phyloP scores from a whole-genome alignment of 169 alveolate species.

The Cryptosporidium canis region DNA sequence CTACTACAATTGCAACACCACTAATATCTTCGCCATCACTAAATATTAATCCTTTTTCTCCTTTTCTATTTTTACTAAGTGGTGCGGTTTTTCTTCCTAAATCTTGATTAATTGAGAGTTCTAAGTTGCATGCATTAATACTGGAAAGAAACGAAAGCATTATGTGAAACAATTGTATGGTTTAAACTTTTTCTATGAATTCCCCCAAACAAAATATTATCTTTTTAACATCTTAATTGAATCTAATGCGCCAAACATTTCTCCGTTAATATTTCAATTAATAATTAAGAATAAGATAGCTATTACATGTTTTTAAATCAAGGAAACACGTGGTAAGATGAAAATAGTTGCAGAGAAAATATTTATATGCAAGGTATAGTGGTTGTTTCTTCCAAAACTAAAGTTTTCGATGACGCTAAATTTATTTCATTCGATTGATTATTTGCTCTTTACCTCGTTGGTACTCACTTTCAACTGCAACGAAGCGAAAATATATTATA shows the following conservation, averaged over 20 bases:
- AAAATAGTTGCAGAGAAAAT: neutral
- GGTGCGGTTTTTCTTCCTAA: slow-evolving; percentile 67
- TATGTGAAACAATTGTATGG: neutral
- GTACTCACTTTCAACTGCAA: neutral
- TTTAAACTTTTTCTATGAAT: neutral
- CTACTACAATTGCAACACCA: slow-evolving; percentile 89
- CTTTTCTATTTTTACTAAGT: slow-evolving; percentile 77
- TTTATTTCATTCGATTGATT: slow-evolving; percentile 1
- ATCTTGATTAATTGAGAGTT: slow-evolving; percentile 64
- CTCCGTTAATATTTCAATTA: neutral
- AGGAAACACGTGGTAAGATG: neutral
- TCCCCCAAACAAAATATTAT: neutral
- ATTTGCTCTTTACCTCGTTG: neutral
- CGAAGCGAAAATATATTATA: neutral
- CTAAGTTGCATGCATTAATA: slow-evolving; percentile 59
- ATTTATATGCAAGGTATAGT: neutral
- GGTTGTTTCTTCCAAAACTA: neutral
- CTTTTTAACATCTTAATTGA: neutral
- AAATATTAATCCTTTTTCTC: slow-evolving; percentile 85
- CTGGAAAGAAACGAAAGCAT: slow-evolving; percentile 69
- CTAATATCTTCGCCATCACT: slow-evolving; percentile 91
- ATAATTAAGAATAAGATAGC: neutral
- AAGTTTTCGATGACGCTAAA: neutral
- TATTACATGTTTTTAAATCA: neutral
- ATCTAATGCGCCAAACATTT: slow-evolving; percentile 10